phyloP scores from a whole-genome alignment of 441 rosid species.

The Adansonia madagascariensis region DNA sequence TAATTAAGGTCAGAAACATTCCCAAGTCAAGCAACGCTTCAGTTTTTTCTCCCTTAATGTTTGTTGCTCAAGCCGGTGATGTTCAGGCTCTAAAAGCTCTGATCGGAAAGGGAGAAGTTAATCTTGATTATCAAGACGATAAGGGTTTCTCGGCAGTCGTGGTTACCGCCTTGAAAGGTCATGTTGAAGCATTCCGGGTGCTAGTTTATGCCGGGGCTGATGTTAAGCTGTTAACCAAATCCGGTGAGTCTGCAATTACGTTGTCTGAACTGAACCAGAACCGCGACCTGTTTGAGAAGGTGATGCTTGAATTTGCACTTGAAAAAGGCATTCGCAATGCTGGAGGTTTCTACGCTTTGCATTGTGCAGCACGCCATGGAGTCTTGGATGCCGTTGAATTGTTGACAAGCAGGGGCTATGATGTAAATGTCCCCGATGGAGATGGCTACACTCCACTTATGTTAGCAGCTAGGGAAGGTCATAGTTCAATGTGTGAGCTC shows the following conservation, averaged over 20 bases:
- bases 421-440: constrained; percentile 72
- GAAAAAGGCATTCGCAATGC: constrained; percentile 75
- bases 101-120: constrained; percentile 42
- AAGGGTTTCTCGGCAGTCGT: constrained; percentile 88
- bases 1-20: constrained; percentile 54
- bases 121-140: constrained; percentile 77
- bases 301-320: constrained; percentile 89
- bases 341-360: constrained; percentile 84
- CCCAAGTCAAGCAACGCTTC: constrained; percentile 60
- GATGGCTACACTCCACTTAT: constrained; percentile 91
- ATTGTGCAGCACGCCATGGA: constrained; percentile 92
- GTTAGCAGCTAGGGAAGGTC: constrained; percentile 92
- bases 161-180: constrained; percentile 78
- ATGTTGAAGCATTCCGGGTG: constrained; percentile 71
- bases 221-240: constrained; percentile 67
- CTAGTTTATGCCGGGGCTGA: constrained; percentile 90
- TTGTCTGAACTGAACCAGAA: constrained; percentile 64
- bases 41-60: constrained; percentile 62
- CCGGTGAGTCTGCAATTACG: constrained; percentile 76
- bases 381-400: constrained; percentile 73
- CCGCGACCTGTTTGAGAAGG: constrained; percentile 78
- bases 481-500: constrained; percentile 59
- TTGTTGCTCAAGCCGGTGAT: constrained; percentile 74
- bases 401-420: constrained; percentile 67
- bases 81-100: constrained; percentile 60